Evolutionary conservation across 257 asterid genomes (phyloP).

Genomic region (Solanum habrochaites): DNA sequence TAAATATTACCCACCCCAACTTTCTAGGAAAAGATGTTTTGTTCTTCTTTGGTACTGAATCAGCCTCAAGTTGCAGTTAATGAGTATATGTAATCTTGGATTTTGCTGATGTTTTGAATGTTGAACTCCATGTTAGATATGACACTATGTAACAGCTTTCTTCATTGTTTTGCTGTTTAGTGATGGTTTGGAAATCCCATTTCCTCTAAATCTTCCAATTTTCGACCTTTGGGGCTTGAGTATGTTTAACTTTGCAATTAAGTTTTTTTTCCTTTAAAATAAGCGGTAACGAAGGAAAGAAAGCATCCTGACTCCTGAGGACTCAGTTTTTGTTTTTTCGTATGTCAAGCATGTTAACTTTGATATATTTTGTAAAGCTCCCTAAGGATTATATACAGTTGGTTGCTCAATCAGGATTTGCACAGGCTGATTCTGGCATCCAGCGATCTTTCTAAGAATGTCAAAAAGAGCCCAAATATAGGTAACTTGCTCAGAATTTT

Average conservation of each 20-base stretch:
- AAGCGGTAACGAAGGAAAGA: background rate
- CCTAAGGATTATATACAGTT: background rate
- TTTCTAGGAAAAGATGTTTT: background rate
- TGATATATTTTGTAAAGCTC: background rate
- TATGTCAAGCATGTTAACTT: background rate
- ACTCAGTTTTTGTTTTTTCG: background rate
- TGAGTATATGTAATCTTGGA: background rate
- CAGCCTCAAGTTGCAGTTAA: background rate
- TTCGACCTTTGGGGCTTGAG: background rate
- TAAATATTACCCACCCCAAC: background rate
- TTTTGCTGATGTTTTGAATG: background rate
- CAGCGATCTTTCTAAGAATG: background rate
- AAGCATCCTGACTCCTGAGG: background rate
- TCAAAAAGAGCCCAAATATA: background rate
- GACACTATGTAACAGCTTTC: background rate
- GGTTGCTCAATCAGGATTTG: constrained; percentile 11
- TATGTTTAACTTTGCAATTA: background rate
- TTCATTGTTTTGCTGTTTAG: background rate
- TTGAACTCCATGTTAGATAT: background rate
- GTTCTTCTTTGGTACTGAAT: background rate
- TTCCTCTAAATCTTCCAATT: background rate
- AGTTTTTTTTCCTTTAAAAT: background rate
- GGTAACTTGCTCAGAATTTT: background rate
- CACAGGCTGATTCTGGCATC: constrained; percentile 18
- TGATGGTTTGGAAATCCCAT: background rate